phyloP scores from a whole-genome alignment of 768 basidiomycete species.

The Cystobasidium ongulense region DNA sequence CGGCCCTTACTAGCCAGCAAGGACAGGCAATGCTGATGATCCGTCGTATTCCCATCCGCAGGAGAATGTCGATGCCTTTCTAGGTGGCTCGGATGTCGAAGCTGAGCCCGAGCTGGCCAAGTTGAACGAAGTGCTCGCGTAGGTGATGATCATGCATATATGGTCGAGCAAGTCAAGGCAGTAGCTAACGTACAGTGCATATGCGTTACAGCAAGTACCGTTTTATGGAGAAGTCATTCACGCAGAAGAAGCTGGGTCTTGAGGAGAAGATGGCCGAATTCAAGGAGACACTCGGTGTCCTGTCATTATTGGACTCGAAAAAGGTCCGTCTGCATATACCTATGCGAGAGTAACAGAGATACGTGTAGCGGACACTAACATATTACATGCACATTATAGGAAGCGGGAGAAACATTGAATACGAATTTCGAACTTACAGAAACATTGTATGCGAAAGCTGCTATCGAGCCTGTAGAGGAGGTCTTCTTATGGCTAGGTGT shows the following conservation, averaged over 20 bases:
- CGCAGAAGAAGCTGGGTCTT: constrained; percentile 66
- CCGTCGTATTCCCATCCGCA: constrained; percentile 44
- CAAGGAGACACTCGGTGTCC: constrained; percentile 77
- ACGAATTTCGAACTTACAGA: constrained; percentile 94
- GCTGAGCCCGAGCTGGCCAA: constrained; percentile 67
- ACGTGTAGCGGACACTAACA: not conserved
- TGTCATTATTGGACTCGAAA: constrained; percentile 60
- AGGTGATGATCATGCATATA: constrained; percentile 52
- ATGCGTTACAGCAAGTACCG: constrained; percentile 91
- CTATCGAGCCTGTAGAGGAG: constrained; percentile 72
- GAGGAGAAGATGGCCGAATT: constrained; percentile 97
- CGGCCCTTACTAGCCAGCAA: not conserved
- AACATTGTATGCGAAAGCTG: constrained; percentile 85
- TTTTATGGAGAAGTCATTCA: constrained; percentile 85
- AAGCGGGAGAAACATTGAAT: constrained; percentile 52
- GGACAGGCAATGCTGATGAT: not conserved
- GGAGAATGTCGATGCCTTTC: constrained; percentile 78
- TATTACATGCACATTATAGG: constrained; percentile 37
- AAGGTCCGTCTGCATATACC: constrained; percentile 50
- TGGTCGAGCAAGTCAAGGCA: constrained; percentile 62
- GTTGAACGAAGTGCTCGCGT: constrained; percentile 92
- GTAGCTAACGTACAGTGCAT: constrained; percentile 83
- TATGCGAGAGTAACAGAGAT: not conserved
- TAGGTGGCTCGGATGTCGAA: constrained; percentile 68
- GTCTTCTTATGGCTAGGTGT: constrained; percentile 96